Base-by-base conservation (phyloP, 1,284 basidiomycete species). In the Marasmius fiardii region DNA sequence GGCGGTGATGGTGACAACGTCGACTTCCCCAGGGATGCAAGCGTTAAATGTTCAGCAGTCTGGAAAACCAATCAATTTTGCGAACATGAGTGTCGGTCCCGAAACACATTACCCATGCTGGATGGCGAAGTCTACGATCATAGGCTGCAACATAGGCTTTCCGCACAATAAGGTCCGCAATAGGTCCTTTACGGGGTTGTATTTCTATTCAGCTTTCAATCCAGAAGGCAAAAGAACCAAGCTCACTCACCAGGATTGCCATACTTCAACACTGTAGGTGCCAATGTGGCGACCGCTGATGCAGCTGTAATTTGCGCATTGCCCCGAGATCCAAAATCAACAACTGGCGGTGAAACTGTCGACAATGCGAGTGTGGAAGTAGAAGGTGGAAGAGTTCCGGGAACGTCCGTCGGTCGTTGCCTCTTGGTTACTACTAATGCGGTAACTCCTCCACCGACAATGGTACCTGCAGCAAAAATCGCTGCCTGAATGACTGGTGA, bases 11-110 rank as follows among this genome's bases (percentile, higher is more conserved):
- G 51, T 0, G 68, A 63, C 11, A 74, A 55, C 10, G 71, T 53
- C 0, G 85, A 83, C 55, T 80, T 77, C 20, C 83, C 79, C 4
- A 93, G 74, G 0, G 88, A 90, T 1, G 90, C 81, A 4, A 86
- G 81, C 0, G 93, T 95, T 52, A 98, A 77, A 67, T 95, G 93
- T 68, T 96, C 93, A 4, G 93, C 94, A 0, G 95, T 98, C 94
- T 94, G 60, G 12, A 41, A 23, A 35, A 31, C 45, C 49, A 35
- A 21, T 21, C 16, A 24, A 52, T 20, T 26, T 16, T 4, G n/a
- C 16, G 20, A 45, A 23, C n/a, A 11, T 4, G 8, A n/a, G 39
- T 41, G 16, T 16, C n/a, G 16, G 7, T 41, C 16, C 39, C 39
- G 14, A 20, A n/a, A 31, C 37, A 70, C 81, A 24, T 64, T 31